A percentile compares a stretch with the other conserved stretches of the same genome.
Conservation (phyloP, 176 grass and related monocot species). For the Bothriochloa decipiens region DNA sequence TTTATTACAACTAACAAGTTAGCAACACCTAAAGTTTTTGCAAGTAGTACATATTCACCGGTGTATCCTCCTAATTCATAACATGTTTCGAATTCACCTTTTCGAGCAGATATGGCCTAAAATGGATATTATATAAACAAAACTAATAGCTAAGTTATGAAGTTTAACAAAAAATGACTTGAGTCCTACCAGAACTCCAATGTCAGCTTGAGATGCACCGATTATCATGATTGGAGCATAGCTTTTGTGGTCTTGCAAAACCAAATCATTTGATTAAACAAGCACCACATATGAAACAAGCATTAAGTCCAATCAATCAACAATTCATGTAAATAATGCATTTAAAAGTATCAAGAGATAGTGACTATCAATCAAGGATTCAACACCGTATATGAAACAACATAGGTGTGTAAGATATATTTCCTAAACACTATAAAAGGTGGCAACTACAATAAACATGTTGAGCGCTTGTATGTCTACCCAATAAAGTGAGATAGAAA, state of each 20-base stretch:
- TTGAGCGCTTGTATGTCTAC: too few relatives aligned
- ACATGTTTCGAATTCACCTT: constrained; percentile 87
- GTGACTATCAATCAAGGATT: not conserved
- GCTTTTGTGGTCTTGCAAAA: too few relatives aligned
- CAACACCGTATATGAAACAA: not conserved
- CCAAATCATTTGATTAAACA: too few relatives aligned
- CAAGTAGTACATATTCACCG: not conserved
- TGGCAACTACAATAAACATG: too few relatives aligned
- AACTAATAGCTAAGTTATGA: not conserved
- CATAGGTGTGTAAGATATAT: not conserved
- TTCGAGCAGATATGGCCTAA: constrained; percentile 85
- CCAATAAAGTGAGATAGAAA: too few relatives aligned
- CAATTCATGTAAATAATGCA: not conserved
- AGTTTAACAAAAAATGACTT: constrained; percentile 8
- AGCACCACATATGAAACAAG: not conserved
- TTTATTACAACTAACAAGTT: constrained; percentile 82
- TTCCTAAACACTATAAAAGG: too few relatives aligned
- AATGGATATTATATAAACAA: not conserved
- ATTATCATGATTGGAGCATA: constrained; percentile 59
- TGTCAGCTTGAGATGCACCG: constrained; percentile 96
- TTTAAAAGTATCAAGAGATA: not conserved
- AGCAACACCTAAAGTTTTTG: constrained; percentile 79
- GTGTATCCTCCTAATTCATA: constrained; percentile 25
- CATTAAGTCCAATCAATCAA: not conserved
- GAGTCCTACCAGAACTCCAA: constrained; percentile 76